phyloP scores from a whole-genome alignment of 352 stramenopile species.

The Phytophthora nicotianae region DNA sequence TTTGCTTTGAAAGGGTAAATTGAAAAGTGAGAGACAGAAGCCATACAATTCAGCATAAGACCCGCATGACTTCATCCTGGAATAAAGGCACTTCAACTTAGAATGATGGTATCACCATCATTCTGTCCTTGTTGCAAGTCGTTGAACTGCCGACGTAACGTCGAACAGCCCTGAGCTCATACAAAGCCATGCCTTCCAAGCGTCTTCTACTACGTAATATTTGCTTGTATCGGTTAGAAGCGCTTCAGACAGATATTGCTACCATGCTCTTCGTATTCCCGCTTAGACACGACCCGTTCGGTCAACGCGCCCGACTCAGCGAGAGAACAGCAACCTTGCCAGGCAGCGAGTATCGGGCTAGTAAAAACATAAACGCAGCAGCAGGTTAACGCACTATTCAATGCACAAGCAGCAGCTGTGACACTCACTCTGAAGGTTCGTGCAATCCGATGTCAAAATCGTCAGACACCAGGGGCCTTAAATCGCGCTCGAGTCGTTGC shows the following conservation, averaged over 20 bases:
- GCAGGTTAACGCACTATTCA: slow-evolving; percentile 2
- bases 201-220: neutral
- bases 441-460: slow-evolving; percentile 57
- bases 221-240: slow-evolving; percentile 27
- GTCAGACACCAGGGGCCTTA: slow-evolving; percentile 58
- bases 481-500: slow-evolving; percentile 66
- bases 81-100: slow-evolving; percentile 6
- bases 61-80: neutral
- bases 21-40: slow-evolving; percentile 13
- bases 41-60: neutral
- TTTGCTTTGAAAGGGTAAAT: slow-evolving; percentile 1
- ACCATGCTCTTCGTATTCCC: slow-evolving; percentile 80
- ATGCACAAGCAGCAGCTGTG: neutral
- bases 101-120: slow-evolving; percentile 12
- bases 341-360: slow-evolving; percentile 63
- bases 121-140: neutral
- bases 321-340: slow-evolving; percentile 62
- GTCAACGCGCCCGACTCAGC: slow-evolving; percentile 31
- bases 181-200: too few species aligned
- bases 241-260: slow-evolving; percentile 65
- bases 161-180: too few species aligned
- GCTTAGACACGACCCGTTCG: slow-evolving; percentile 57
- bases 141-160: too few species aligned
- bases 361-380: slow-evolving; percentile 1
- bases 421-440: slow-evolving; percentile 58